Percentiles rank a stretch among this genome's conserved stretches.
phyloP scores from a whole-genome alignment of 495 filamentous ascomycete species.

The Talaromyces ruber region DNA sequence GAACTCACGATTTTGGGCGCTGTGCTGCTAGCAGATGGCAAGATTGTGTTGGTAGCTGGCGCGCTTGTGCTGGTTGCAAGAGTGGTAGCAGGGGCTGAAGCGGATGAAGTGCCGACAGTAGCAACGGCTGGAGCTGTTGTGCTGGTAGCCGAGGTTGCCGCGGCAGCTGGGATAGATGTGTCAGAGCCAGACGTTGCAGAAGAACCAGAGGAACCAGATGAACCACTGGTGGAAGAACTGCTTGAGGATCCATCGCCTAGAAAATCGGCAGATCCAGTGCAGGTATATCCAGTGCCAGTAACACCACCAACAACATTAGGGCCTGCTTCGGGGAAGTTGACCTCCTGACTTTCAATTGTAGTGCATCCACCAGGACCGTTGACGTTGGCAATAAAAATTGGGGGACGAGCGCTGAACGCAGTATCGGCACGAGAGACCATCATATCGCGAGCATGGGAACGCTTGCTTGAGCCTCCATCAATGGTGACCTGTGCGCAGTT shows the following conservation, averaged over 20 bases:
- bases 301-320: slow-evolving; percentile 43
- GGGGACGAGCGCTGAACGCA: slow-evolving; percentile 52
- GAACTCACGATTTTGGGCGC: not conserved
- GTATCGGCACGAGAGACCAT: slow-evolving; percentile 15
- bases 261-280: slow-evolving; percentile 20
- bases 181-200: not conserved
- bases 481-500: slow-evolving; percentile 75
- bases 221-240: slow-evolving; percentile 10
- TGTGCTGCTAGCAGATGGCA: slow-evolving; percentile 4
- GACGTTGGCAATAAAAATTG: slow-evolving; percentile 69
- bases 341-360: slow-evolving; percentile 44
- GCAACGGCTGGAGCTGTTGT: not conserved
- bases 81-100: not conserved
- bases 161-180: not conserved
- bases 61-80: not conserved
- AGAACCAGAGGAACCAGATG: slow-evolving; percentile 11
- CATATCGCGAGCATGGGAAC: slow-evolving; percentile 12
- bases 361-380: slow-evolving; percentile 40
- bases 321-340: slow-evolving; percentile 59
- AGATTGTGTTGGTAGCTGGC: not conserved
- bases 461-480: slow-evolving; percentile 36
- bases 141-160: not conserved
- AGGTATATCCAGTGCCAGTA: slow-evolving; percentile 21
- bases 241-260: slow-evolving; percentile 10
- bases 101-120: not conserved